Evolutionary conservation across 2,329 filamentous ascomycete genomes (phyloP).

Genomic region (Leptographium radiaticola): DNA sequence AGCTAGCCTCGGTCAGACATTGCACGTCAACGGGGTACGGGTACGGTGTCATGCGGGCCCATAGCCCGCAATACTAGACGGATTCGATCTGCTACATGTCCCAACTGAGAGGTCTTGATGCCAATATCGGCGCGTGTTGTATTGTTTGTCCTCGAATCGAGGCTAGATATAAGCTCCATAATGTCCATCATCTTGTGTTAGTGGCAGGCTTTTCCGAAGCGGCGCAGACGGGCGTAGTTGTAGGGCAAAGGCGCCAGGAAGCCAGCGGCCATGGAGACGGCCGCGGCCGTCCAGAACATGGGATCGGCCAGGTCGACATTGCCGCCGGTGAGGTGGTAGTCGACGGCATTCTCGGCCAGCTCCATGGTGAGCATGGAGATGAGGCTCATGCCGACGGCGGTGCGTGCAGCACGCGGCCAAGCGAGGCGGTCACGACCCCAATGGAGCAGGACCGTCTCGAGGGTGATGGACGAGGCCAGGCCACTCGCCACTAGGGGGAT

Average conservation of each 20-base stretch:
- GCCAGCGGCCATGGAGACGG: conserved; percentile 27
- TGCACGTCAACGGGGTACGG: too few relatives aligned
- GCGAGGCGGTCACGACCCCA: conserved; percentile 32
- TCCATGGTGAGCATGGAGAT: conserved; percentile 49
- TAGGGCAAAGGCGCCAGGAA: conserved; percentile 39
- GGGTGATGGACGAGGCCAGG: conserved; percentile 34
- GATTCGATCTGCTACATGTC: too few relatives aligned
- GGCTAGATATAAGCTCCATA: too few relatives aligned
- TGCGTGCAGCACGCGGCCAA: conserved; percentile 32
- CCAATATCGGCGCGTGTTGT: too few relatives aligned
- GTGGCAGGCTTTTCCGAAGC: conserved; percentile 34
- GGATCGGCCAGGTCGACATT: conserved; percentile 31
- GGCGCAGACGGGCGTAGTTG: conserved; percentile 35
- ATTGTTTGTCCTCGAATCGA: too few relatives aligned
- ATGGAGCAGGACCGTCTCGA: conserved; percentile 38
- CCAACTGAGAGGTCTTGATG: too few relatives aligned
- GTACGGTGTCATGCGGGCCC: too few relatives aligned
- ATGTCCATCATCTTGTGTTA: too few relatives aligned
- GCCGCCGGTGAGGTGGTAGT: conserved; percentile 41
- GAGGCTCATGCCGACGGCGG: conserved; percentile 44
- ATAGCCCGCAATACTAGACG: too few relatives aligned
- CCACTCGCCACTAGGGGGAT: conserved; percentile 30
- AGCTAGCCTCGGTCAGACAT: too few relatives aligned
- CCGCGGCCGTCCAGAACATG: conserved; percentile 37
- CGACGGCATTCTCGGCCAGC: conserved; percentile 37